Evolutionary conservation across 805 yeast species (phyloP).

Genomic region (Candida golubevii): DNA sequence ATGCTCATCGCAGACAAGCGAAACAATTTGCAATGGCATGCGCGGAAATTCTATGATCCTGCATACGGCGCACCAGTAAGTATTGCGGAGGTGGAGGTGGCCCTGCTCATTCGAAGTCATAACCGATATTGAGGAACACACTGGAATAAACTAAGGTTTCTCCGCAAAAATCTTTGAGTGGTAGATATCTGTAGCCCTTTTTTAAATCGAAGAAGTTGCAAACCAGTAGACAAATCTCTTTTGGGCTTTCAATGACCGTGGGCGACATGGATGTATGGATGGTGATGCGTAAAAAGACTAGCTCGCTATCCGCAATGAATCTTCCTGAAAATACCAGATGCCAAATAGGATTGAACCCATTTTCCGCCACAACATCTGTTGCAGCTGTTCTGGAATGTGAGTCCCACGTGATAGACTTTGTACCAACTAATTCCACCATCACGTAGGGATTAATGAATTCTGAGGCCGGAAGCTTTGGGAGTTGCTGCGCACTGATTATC

Average conservation of each 20-base stretch:
- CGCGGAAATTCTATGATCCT: no score
- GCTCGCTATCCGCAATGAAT: slow-evolving; percentile 31
- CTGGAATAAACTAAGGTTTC: slow-evolving; percentile 60
- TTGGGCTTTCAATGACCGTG: slow-evolving; percentile 19
- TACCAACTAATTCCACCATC: slow-evolving; percentile 56
- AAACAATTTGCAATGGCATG: no score
- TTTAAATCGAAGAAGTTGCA: slow-evolving; percentile 59
- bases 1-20: no score
- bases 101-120: no score
- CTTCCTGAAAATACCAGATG: slow-evolving; percentile 48
- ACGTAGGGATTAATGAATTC: slow-evolving; percentile 56
- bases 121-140: slow-evolving; percentile 35
- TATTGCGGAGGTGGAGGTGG: no score
- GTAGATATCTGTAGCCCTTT: slow-evolving; percentile 79
- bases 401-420: slow-evolving; percentile 24
- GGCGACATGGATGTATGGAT: slow-evolving; percentile 36
- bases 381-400: slow-evolving; percentile 3
- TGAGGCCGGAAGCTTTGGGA: slow-evolving; percentile 58
- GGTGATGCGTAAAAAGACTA: slow-evolving; percentile 54
- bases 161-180: slow-evolving; percentile 72
- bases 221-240: slow-evolving; percentile 54
- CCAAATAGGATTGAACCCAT: slow-evolving; percentile 92
- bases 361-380: slow-evolving; percentile 42
- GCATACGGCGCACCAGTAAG: no score
- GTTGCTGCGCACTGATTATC: slow-evolving; percentile 78